These are phyloP conservation scores for Aspergillus carbonarius DNA, from an alignment of 2,329 filamentous ascomycete species.

Conservation along the genomic window DNA sequence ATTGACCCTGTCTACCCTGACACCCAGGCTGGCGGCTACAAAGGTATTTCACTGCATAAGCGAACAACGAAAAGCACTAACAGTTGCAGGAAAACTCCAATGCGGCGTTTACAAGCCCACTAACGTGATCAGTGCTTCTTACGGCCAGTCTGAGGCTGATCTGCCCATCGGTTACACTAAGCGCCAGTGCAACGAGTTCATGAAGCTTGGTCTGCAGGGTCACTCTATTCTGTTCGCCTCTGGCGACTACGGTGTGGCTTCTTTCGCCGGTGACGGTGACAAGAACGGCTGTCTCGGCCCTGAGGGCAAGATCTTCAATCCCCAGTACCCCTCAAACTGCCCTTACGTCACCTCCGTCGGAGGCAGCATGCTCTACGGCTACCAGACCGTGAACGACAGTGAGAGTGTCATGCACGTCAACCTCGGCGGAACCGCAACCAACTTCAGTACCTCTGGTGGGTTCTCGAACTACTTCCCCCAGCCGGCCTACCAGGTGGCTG, in stretches of 20 bases:
- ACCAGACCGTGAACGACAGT: slow-evolving; percentile 26
- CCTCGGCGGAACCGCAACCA: slow-evolving; percentile 24
- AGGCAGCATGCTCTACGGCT: slow-evolving; percentile 31
- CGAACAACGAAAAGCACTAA: no score
- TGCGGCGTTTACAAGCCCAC: slow-evolving; percentile 55
- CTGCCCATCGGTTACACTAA: slow-evolving; percentile 57
- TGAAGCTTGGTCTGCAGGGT: slow-evolving; percentile 50
- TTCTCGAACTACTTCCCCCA: slow-evolving; percentile 50
- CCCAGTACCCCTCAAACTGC: slow-evolving; percentile 51
- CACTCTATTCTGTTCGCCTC: slow-evolving; percentile 33
- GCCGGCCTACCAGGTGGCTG: slow-evolving; percentile 43
- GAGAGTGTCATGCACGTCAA: slow-evolving; percentile 35
- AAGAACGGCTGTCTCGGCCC: slow-evolving; percentile 41
- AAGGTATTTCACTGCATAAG: slow-evolving; percentile 31
- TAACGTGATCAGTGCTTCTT: slow-evolving; percentile 58
- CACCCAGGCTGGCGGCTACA: slow-evolving; percentile 50
- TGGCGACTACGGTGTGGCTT: slow-evolving; percentile 34
- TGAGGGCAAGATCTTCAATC: slow-evolving; percentile 47
- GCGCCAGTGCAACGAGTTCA: slow-evolving; percentile 47
- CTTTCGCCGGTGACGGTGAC: slow-evolving; percentile 40
- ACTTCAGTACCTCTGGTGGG: slow-evolving; percentile 46
- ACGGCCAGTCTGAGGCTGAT: slow-evolving; percentile 55
- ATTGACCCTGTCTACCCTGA: slow-evolving; percentile 56
- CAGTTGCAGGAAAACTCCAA: slow-evolving; percentile 28
- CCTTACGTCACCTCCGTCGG: slow-evolving; percentile 55